Evolutionary conservation across 192 early-diverging fungal species (phyloP).

Genomic region (Globomyces pollinis-pini): DNA sequence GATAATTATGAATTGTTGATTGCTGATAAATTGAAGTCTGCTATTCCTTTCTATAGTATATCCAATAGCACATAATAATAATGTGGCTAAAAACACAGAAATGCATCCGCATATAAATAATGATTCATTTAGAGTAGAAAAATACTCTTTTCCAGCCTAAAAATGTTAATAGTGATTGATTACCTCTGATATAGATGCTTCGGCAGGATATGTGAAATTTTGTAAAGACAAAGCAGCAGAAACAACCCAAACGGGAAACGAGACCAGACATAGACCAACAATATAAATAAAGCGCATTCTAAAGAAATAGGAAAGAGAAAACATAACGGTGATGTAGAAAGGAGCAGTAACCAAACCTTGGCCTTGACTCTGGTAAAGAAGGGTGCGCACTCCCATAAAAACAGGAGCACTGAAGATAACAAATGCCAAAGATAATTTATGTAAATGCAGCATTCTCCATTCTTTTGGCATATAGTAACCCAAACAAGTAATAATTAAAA

Average conservation of each 20-base stretch:
- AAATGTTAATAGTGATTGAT: neutral
- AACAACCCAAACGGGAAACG: conserved; percentile 29
- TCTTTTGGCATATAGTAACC: conserved; percentile 10
- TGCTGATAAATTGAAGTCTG: conserved; percentile 39
- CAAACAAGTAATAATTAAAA: neutral
- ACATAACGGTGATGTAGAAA: conserved; percentile 36
- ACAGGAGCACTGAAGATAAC: conserved; percentile 34
- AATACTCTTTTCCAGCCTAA: too few species aligned
- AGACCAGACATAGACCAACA: conserved; percentile 22
- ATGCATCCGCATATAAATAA: conserved; percentile 24
- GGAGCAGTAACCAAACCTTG: conserved; percentile 32
- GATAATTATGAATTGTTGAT: conserved; percentile 35
- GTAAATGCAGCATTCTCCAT: conserved; percentile 18
- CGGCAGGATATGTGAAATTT: neutral
- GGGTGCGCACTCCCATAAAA: conserved; percentile 29
- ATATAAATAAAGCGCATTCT: conserved; percentile 36
- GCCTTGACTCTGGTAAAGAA: conserved; percentile 13
- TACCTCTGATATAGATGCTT: neutral
- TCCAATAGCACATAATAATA: conserved; percentile 32
- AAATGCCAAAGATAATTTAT: conserved; percentile 26
- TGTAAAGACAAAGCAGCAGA: conserved; percentile 16
- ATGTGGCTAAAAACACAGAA: conserved; percentile 25
- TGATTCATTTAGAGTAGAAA: neutral
- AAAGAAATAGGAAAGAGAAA: conserved; percentile 37
- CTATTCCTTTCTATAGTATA: conserved; percentile 37